These are phyloP conservation scores for Chaetomium sp. DNA, from an alignment of 2,329 filamentous ascomycete genomes.

Conservation along the genomic window DNA sequence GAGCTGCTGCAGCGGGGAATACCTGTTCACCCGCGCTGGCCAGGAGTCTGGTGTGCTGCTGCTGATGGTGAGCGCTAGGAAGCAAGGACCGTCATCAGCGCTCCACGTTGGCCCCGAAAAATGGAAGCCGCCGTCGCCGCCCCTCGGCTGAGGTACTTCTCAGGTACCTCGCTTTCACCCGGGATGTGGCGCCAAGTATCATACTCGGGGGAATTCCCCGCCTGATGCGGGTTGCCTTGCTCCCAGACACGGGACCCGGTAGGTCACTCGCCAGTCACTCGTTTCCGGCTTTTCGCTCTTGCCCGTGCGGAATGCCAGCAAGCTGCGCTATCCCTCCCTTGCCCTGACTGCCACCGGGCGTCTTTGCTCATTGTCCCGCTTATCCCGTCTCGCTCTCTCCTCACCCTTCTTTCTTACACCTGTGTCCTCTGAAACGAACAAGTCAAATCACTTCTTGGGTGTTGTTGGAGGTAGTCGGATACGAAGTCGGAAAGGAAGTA, in stretches of 20 bases:
- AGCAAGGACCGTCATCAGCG: slow-evolving; percentile 20
- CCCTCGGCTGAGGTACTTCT: slow-evolving; percentile 19
- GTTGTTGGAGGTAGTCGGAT: slow-evolving; percentile 38
- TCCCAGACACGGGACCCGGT: background rate
- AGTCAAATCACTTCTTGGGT: slow-evolving; percentile 33
- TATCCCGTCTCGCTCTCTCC: slow-evolving; percentile 27
- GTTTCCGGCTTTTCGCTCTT: slow-evolving; percentile 20
- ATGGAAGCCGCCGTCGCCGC: slow-evolving; percentile 12
- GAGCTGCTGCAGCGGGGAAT: background rate
- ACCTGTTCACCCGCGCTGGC: background rate
- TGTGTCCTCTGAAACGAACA: slow-evolving; percentile 33
- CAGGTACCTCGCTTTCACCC: slow-evolving; percentile 22
- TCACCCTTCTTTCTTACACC: slow-evolving; percentile 30
- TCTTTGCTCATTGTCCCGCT: slow-evolving; percentile 33
- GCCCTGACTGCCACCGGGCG: slow-evolving; percentile 22
- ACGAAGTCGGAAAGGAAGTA: slow-evolving; percentile 32
- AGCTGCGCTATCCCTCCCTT: slow-evolving; percentile 31
- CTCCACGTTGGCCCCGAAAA: slow-evolving; percentile 24
- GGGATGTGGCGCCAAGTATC: slow-evolving; percentile 17
- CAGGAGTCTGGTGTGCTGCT: background rate
- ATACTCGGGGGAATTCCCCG: background rate
- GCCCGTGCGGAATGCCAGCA: slow-evolving; percentile 26
- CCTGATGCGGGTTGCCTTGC: background rate
- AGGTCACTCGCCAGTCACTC: slow-evolving; percentile 28
- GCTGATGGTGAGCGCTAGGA: slow-evolving; percentile 12